These are phyloP conservation scores for Urostyla sp. DNA, from an alignment of 73 alveolate genomes.

Conservation along the genomic window DNA sequence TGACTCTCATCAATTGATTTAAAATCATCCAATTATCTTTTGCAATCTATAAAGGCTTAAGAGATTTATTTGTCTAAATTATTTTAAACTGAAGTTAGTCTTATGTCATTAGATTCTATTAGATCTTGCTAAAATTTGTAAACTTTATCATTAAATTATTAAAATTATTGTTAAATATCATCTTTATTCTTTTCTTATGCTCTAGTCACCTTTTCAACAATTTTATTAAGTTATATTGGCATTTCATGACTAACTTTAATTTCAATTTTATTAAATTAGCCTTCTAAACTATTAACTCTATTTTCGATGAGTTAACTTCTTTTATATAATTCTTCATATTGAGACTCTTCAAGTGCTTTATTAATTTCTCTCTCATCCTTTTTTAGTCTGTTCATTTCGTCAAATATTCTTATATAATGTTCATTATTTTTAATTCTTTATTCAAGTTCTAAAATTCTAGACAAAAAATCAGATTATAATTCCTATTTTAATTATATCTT, in stretches of 20 bases:
- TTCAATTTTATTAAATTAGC: not conserved
- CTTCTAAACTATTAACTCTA: not conserved
- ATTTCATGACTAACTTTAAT: not conserved
- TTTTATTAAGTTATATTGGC: not conserved
- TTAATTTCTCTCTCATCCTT: not conserved
- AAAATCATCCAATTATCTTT: too few relatives aligned
- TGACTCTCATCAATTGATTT: not conserved
- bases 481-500: too few relatives aligned
- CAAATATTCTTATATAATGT: not conserved
- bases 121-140: not conserved
- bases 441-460: constrained; percentile 1
- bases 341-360: not conserved
- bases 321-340: constrained; percentile 5
- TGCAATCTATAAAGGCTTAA: too few relatives aligned
- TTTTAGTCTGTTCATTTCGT: not conserved
- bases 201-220: not conserved
- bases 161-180: not conserved
- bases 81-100: not conserved
- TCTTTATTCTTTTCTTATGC: not conserved
- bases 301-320: not conserved
- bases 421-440: constrained; percentile 6
- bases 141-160: not conserved
- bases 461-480: too few relatives aligned
- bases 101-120: not conserved
- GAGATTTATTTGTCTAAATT: too few relatives aligned